Evolutionary conservation across 352 stramenopile species (phyloP).

Genomic region (Phytophthora rubi): DNA sequence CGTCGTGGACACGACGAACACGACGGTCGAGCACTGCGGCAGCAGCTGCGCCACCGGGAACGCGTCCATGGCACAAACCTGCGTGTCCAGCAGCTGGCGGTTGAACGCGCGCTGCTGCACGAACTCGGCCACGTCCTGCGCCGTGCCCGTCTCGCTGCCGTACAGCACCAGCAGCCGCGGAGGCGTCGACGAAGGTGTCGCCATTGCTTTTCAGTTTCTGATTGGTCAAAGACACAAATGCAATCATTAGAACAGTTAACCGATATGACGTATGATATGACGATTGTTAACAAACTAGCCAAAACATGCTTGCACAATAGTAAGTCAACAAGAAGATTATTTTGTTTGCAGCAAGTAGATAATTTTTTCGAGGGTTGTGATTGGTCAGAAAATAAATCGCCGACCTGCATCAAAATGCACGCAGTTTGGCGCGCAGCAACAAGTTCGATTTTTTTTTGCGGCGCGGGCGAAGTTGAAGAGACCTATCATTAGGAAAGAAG

Average conservation of each 20-base stretch:
- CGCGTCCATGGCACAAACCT: constrained; percentile 68
- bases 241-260: background rate
- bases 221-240: constrained; percentile 14
- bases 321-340: too few species aligned
- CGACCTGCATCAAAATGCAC: too few species aligned
- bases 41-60: constrained; percentile 65
- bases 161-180: constrained; percentile 88
- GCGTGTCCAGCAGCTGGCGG: constrained; percentile 60
- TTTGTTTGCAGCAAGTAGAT: too few species aligned
- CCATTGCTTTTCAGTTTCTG: constrained; percentile 17
- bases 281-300: background rate
- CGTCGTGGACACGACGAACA: constrained; percentile 93
- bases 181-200: constrained; percentile 1
- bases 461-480: too few species aligned
- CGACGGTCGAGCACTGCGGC: constrained; percentile 60
- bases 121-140: constrained; percentile 87
- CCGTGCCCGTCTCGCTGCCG: constrained; percentile 90
- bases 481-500: too few species aligned
- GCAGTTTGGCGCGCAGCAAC: too few species aligned
- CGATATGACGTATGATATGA: background rate
- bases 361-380: too few species aligned
- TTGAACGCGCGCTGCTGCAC: constrained; percentile 73
- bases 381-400: too few species aligned
- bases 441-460: too few species aligned
- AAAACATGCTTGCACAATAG: background rate